Evolutionary conservation across 176 grass and related monocot genomes (phyloP), one percentile per base, ranked within the genome.

Genomic region (Avena atlantica): DNA sequence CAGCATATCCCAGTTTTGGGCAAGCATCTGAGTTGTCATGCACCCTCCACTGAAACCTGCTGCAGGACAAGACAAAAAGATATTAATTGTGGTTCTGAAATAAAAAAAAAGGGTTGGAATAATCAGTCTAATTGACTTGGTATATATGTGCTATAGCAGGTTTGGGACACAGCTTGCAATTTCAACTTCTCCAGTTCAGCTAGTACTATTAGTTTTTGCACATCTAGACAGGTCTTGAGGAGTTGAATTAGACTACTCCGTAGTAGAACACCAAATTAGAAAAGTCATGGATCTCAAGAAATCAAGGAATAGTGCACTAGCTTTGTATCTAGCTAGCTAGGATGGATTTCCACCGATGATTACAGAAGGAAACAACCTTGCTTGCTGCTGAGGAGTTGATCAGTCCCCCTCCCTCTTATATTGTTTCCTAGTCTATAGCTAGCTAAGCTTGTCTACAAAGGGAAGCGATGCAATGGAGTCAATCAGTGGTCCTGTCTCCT

Each of bases 401-500:
- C 78, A 88, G 80, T 57, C 44, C 44, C 62, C 70, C 79, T 78
- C n/a, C 62, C 70, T 34, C 83, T 82, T 42, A 42, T 42, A 42
- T 42, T 7, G 40, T 42, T 42, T 42, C 40, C 53, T 84, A 70
- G 36, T 44, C 49, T 42, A 42, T 76, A 51, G 13, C 15, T 70
- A 9, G 16, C 76, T 77, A 37, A 37, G 58, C 45, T 81, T 71
- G 78, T 88, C 82, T 71, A 91, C 77, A 87, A 87, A 84, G 59
- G 77, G 56, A 86, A 87, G 84, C 59, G 80, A 86, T 84, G 48
- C 59, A 83, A 86, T 84, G 57, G 31, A 73, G 86, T 88, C 86
- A 84, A 89, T 88, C 86, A 84, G 87, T 89, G 87, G 87, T 80
- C 87, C 80, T 87, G 87, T 80, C 87, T 86, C 74, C 68, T 86